Evolutionary conservation across 2,329 filamentous ascomycete genomes (phyloP).

Genomic region (Diplodia mutila): DNA sequence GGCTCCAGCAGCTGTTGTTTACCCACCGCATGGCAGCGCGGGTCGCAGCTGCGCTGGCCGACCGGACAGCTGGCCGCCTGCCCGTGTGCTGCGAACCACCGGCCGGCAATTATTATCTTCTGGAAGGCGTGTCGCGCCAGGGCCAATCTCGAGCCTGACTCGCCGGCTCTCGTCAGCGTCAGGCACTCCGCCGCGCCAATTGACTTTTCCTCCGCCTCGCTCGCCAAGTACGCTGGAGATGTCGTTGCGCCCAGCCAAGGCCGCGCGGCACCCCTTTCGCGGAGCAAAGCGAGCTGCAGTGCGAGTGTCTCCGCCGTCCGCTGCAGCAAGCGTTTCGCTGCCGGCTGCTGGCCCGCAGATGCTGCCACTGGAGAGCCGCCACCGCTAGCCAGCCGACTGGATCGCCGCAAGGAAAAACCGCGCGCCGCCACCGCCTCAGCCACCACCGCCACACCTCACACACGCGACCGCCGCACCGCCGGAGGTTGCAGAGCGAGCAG

Average conservation of each 20-base stretch:
- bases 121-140: constrained; percentile 2
- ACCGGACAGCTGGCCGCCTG: not conserved
- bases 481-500: not conserved
- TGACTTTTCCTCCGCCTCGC: constrained; percentile 20
- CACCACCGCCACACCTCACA: not conserved
- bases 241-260: constrained; percentile 5
- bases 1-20: constrained; percentile 5
- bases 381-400: not conserved
- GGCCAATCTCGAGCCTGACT: constrained; percentile 16
- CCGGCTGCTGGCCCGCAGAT: not conserved
- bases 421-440: not conserved
- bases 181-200: constrained; percentile 22
- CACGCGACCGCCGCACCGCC: not conserved
- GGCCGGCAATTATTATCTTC: not conserved
- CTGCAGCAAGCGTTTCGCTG: not conserved
- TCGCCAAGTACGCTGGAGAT: constrained; percentile 7
- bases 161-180: constrained; percentile 8
- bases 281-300: not conserved
- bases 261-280: constrained; percentile 23
- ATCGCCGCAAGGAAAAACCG: not conserved
- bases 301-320: not conserved
- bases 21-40: constrained; percentile 9
- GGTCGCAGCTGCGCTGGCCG: constrained; percentile 6
- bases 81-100: not conserved
- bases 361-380: not conserved